These are phyloP conservation scores for Trichoderma virens DNA, from an alignment of 495 filamentous ascomycete species.

Conservation along the genomic window DNA sequence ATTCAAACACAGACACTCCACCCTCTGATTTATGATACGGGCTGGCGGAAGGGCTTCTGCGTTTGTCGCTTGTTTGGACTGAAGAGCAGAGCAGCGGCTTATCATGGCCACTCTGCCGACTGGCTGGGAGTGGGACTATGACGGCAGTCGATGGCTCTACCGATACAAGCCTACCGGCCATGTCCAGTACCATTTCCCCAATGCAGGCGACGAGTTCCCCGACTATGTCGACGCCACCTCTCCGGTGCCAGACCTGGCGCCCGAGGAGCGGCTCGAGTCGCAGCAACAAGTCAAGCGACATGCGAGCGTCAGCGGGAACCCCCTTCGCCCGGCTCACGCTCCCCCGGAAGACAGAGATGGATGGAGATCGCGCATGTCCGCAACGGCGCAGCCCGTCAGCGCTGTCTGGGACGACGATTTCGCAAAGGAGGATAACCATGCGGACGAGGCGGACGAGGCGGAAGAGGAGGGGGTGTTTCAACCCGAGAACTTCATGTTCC, in stretches of 20 bases:
- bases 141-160: constrained; percentile 41
- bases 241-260: constrained; percentile 25
- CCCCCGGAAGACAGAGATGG: constrained; percentile 9
- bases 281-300: constrained; percentile 27
- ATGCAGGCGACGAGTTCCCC: constrained; percentile 42
- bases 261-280: constrained; percentile 29
- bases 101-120: constrained; percentile 33
- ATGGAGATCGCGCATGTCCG: constrained; percentile 17
- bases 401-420: constrained; percentile 14
- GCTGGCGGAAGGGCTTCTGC: background rate
- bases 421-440: constrained; percentile 12
- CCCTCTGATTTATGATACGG: background rate
- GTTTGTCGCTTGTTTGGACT: background rate
- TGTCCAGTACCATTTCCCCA: constrained; percentile 41
- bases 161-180: constrained; percentile 38
- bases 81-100: background rate
- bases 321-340: constrained; percentile 6
- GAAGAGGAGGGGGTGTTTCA: constrained; percentile 23
- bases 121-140: constrained; percentile 43
- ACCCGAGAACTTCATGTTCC: constrained; percentile 35
- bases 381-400: constrained; percentile 16
- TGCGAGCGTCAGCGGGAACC: constrained; percentile 10
- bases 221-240: constrained; percentile 32
- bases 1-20: background rate
- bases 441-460: constrained; percentile 17